These are phyloP conservation scores for Ophiostoma sp. DNA, from an alignment of 2,329 filamentous ascomycete species.

Conservation along the genomic window DNA sequence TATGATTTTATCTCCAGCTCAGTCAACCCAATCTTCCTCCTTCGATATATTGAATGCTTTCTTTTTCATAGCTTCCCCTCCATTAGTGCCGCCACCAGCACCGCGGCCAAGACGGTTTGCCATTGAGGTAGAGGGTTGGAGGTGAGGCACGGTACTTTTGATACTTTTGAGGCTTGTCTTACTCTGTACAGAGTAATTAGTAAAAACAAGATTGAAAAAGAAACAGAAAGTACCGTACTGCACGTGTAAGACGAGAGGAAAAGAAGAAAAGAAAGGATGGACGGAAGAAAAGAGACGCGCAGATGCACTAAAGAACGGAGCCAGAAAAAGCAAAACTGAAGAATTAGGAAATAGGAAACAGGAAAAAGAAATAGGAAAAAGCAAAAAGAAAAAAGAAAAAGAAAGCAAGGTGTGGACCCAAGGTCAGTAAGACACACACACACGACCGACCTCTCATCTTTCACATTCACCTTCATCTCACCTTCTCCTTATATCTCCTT, in stretches of 20 bases:
- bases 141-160: neutral
- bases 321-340: neutral
- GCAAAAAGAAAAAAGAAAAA: neutral
- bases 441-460: neutral
- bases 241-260: neutral
- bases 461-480: neutral
- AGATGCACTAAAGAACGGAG: neutral
- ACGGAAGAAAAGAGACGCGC: neutral
- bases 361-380: neutral
- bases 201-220: neutral
- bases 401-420: neutral
- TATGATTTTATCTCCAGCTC: neutral
- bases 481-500: neutral
- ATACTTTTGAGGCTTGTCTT: neutral
- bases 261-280: neutral
- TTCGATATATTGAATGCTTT: neutral
- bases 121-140: neutral
- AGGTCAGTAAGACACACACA: neutral
- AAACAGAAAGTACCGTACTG: neutral
- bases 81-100: constrained; percentile 4
- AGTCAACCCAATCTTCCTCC: neutral
- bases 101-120: neutral
- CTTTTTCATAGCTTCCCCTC: neutral
- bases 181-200: neutral
- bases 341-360: neutral